Evolutionary conservation across 805 yeast species (phyloP).

Genomic region (Metschnikowia chrysomelidarum): DNA sequence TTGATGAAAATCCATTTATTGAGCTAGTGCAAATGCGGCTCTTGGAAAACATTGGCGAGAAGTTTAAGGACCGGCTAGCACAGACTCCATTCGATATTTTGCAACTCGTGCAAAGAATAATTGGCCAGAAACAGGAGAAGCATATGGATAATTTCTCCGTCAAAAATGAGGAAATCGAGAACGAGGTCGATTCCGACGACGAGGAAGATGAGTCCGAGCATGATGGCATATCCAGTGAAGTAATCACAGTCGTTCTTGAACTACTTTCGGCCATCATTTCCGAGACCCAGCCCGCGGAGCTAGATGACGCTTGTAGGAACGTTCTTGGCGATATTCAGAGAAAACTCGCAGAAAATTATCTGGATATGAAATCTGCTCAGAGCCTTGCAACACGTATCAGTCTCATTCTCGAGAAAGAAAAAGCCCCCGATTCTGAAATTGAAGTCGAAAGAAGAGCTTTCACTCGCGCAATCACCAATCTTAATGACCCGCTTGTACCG

Average conservation of each 20-base stretch:
- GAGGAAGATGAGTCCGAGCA: constrained; percentile 8
- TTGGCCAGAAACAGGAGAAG: constrained; percentile 20
- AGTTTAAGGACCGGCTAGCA: constrained; percentile 55
- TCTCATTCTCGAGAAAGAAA: constrained; percentile 27
- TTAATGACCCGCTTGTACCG: constrained; percentile 80
- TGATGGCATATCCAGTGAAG: constrained; percentile 29
- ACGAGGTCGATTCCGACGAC: constrained; percentile 18
- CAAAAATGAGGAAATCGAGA: constrained; percentile 2
- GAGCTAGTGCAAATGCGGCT: constrained; percentile 60
- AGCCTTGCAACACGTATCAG: constrained; percentile 33
- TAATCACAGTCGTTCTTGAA: constrained; percentile 33
- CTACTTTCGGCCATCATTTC: constrained; percentile 36
- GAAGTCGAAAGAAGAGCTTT: constrained; percentile 42
- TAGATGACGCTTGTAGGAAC: constrained; percentile 28
- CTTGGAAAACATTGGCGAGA: constrained; percentile 58
- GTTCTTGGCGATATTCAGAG: constrained; percentile 29
- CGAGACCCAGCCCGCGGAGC: constrained; percentile 25
- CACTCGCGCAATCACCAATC: constrained; percentile 59
- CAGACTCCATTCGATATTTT: constrained; percentile 58
- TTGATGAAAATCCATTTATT: constrained; percentile 46
- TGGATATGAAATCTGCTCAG: constrained; percentile 10
- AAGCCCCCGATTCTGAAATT: constrained; percentile 17
- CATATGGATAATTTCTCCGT: too few species aligned
- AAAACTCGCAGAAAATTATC: constrained; percentile 14
- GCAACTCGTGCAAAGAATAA: constrained; percentile 31